A percentile compares a stretch with the other conserved stretches of the same genome.
Conservation (phyloP, 1,139 yeast genomes). For the Saccharomyces uvarum region DNA sequence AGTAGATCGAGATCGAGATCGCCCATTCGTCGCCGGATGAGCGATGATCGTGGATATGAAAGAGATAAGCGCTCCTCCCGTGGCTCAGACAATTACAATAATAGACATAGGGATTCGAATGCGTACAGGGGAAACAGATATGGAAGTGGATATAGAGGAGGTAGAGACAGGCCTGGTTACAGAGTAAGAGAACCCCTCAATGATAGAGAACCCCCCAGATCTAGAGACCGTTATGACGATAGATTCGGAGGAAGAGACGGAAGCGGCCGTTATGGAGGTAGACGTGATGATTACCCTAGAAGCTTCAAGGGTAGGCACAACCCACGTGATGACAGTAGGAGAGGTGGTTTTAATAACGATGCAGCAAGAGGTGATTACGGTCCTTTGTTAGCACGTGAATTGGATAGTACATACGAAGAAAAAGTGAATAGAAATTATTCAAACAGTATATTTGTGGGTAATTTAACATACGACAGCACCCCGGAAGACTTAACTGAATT, state of each 20-base stretch:
- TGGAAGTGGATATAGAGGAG: conserved; percentile 22
- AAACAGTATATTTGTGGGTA: conserved; percentile 66
- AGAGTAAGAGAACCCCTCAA: conserved; percentile 19
- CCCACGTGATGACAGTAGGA: conserved; percentile 17
- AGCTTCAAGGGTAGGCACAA: conserved; percentile 25
- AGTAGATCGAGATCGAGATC: conserved; percentile 8
- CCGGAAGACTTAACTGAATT: conserved; percentile 53
- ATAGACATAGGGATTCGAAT: conserved; percentile 2
- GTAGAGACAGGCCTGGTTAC: conserved; percentile 13
- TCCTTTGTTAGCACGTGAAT: conserved; percentile 26
- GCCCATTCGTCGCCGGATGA: conserved; percentile 7
- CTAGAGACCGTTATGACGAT: conserved; percentile 11
- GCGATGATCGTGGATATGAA: conserved; percentile 1
- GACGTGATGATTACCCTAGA: conserved; percentile 5
- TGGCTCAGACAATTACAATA: not conserved
- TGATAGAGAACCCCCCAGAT: conserved; percentile 18
- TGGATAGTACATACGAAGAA: conserved; percentile 31
- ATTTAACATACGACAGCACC: conserved; percentile 58
- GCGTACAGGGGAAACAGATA: conserved; percentile 16
- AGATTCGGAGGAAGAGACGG: conserved; percentile 25
- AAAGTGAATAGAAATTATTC: conserved; percentile 59
- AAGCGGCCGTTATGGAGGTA: conserved; percentile 14
- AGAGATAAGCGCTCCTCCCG: not conserved
- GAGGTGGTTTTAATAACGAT: conserved; percentile 27
- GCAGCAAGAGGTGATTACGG: conserved; percentile 20